phyloP scores from a whole-genome alignment of 208 protist species.

The Trypanosoma cruzi region DNA sequence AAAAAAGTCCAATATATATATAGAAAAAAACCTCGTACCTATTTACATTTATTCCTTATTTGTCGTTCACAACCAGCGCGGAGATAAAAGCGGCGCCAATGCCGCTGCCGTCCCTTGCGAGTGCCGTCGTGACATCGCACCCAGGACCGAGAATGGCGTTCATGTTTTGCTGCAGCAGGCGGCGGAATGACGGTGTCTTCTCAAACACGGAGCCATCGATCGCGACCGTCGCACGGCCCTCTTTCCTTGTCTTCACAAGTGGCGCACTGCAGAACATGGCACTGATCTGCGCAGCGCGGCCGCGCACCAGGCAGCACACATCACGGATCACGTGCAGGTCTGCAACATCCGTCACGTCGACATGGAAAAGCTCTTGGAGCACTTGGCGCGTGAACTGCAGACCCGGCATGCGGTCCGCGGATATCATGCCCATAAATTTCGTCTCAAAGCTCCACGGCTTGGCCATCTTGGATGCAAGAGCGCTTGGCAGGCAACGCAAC shows the following conservation, averaged over 20 bases:
- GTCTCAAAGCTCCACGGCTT: conserved; percentile 65
- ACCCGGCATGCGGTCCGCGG: conserved; percentile 70
- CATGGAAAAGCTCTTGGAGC: conserved; percentile 46
- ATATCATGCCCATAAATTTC: conserved; percentile 55
- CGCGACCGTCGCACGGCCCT: conserved; percentile 67
- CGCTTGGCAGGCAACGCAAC: conserved; percentile 53
- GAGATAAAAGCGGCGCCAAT: conserved; percentile 89
- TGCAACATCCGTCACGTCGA: conserved; percentile 41
- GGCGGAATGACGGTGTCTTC: conserved; percentile 87
- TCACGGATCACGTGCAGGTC: conserved; percentile 66
- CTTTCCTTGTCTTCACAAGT: conserved; percentile 68
- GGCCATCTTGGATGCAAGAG: conserved; percentile 36
- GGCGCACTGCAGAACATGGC: conserved; percentile 72
- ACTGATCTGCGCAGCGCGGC: conserved; percentile 71
- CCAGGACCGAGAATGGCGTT: conserved; percentile 61
- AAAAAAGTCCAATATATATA: too few species aligned
- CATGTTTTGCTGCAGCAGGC: conserved; percentile 74
- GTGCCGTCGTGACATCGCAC: conserved; percentile 53
- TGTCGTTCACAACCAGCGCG: conserved; percentile 57
- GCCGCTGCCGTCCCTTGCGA: conserved; percentile 88
- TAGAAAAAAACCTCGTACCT: conserved; percentile 76
- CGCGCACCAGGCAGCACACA: conserved; percentile 73
- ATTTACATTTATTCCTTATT: conserved; percentile 16
- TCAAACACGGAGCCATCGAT: conserved; percentile 91
- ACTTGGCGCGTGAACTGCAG: conserved; percentile 66